These are phyloP conservation scores for Clavulina sp. DNA, from an alignment of 768 basidiomycete genomes.

Conservation along the genomic window DNA sequence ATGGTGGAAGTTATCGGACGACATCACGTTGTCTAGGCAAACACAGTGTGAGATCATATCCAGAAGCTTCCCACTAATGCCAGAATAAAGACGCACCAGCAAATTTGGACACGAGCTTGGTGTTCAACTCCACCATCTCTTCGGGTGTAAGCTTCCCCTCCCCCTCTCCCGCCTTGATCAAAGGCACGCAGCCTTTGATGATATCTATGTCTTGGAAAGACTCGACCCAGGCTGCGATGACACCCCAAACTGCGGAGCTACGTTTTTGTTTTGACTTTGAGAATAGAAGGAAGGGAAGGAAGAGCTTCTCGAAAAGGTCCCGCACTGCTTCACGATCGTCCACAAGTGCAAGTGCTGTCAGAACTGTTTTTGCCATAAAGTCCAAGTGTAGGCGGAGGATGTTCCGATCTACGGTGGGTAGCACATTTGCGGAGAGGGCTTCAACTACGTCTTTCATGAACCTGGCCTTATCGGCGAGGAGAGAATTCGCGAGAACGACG, in stretches of 20 bases:
- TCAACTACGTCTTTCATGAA: not conserved
- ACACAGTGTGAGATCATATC: conserved; percentile 1
- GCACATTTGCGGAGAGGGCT: too few species aligned
- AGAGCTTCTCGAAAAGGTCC: conserved; percentile 18
- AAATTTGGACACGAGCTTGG: conserved; percentile 38
- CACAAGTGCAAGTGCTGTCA: conserved; percentile 9
- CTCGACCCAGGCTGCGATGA: conserved; percentile 19
- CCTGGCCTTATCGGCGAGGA: not conserved
- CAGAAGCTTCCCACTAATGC: not conserved
- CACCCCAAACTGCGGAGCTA: conserved; percentile 51
- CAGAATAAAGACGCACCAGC: conserved; percentile 32
- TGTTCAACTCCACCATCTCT: conserved; percentile 35
- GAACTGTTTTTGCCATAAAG: conserved; percentile 37
- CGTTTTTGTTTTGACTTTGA: conserved; percentile 56
- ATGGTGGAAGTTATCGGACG: conserved; percentile 25
- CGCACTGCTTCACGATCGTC: not conserved
- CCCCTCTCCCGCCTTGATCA: conserved; percentile 2
- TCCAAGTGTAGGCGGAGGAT: conserved; percentile 20
- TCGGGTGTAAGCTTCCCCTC: conserved; percentile 1
- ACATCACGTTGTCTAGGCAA: conserved; percentile 42
- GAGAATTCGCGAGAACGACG: not conserved
- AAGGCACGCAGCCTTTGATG: conserved; percentile 13
- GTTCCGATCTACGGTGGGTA: not conserved
- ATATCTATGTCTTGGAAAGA: not conserved
- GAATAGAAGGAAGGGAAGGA: conserved; percentile 61